Percentiles rank a stretch among this genome's conserved stretches.
phyloP scores from a whole-genome alignment of 306 rosid species.

The Abrus pulchellus region DNA sequence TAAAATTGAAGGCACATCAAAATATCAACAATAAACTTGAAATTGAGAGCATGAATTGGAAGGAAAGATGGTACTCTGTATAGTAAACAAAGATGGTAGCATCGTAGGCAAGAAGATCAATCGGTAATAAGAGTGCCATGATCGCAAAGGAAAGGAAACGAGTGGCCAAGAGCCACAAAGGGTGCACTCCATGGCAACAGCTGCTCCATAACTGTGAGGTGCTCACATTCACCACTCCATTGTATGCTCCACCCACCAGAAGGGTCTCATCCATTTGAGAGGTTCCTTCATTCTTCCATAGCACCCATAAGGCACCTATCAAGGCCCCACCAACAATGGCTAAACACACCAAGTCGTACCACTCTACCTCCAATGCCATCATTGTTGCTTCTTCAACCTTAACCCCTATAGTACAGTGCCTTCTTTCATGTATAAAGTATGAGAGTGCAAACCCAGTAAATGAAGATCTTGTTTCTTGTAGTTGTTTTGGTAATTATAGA shows the following conservation, averaged over 20 bases:
- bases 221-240: constrained; percentile 51
- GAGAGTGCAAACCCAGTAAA: not conserved
- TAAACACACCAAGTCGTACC: constrained; percentile 82
- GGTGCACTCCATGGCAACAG: constrained; percentile 78
- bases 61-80: constrained; percentile 64
- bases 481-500: constrained; percentile 1
- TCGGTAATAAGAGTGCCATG: constrained; percentile 53
- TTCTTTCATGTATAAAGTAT: not conserved
- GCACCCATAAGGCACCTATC: constrained; percentile 59
- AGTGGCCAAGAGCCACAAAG: constrained; percentile 59
- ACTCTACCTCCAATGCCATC: constrained; percentile 65
- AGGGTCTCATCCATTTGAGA: constrained; percentile 60
- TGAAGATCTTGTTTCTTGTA: not conserved
- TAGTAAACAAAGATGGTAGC: constrained; percentile 69
- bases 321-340: constrained; percentile 62
- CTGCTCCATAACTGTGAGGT: constrained; percentile 69
- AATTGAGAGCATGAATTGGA: not conserved
- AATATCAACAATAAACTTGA: not conserved
- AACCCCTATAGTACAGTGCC: not conserved
- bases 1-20: not conserved
- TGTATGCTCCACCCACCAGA: constrained; percentile 48
- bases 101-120: constrained; percentile 59
- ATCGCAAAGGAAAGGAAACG: constrained; percentile 61
- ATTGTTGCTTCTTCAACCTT: not conserved
- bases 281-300: constrained; percentile 60